phyloP scores from a whole-genome alignment of 2,329 filamentous ascomycete genomes.

The Apiospora rasikravindrae region DNA sequence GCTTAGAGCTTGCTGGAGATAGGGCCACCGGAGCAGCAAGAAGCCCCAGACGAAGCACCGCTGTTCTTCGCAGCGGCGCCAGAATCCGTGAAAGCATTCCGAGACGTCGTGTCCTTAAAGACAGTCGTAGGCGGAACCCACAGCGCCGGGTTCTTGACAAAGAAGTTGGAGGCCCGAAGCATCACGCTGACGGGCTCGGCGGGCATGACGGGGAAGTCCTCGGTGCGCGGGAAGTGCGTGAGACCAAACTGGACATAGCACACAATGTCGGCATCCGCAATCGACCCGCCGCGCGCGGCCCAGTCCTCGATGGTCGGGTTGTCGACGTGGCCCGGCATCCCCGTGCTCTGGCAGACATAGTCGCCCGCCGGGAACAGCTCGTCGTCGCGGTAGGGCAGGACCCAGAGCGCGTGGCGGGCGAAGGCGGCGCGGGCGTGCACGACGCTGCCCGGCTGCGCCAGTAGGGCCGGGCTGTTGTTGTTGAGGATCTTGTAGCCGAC shows the following conservation, averaged over 20 bases:
- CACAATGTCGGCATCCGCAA: slow-evolving; percentile 61
- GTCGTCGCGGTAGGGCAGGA: slow-evolving; percentile 60
- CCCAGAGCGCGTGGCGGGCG: slow-evolving; percentile 55
- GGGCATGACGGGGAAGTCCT: slow-evolving; percentile 24
- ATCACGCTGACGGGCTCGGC: slow-evolving; percentile 26
- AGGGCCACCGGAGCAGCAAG: not conserved
- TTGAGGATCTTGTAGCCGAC: slow-evolving; percentile 54
- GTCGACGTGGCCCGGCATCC: slow-evolving; percentile 49
- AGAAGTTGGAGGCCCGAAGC: slow-evolving; percentile 25
- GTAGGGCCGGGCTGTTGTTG: slow-evolving; percentile 46
- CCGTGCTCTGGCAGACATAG: slow-evolving; percentile 61
- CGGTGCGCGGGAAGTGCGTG: slow-evolving; percentile 16
- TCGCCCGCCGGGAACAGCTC: slow-evolving; percentile 65
- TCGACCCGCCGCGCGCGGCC: slow-evolving; percentile 56
- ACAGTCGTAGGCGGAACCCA: slow-evolving; percentile 23
- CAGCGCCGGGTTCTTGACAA: slow-evolving; percentile 24
- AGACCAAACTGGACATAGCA: slow-evolving; percentile 47
- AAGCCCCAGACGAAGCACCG: not conserved
- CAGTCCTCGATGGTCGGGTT: slow-evolving; percentile 49
- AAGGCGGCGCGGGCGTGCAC: slow-evolving; percentile 54
- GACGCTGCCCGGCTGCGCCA: slow-evolving; percentile 57
- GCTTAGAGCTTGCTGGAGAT: not conserved
- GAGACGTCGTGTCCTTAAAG: slow-evolving; percentile 19
- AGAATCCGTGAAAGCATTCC: slow-evolving; percentile 16
- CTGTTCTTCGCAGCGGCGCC: not conserved